Evolutionary conservation across 192 early-diverging fungal species (phyloP), one percentile per base, ranked within the genome.

Genomic region (Lunasporangiospora selenospora): DNA sequence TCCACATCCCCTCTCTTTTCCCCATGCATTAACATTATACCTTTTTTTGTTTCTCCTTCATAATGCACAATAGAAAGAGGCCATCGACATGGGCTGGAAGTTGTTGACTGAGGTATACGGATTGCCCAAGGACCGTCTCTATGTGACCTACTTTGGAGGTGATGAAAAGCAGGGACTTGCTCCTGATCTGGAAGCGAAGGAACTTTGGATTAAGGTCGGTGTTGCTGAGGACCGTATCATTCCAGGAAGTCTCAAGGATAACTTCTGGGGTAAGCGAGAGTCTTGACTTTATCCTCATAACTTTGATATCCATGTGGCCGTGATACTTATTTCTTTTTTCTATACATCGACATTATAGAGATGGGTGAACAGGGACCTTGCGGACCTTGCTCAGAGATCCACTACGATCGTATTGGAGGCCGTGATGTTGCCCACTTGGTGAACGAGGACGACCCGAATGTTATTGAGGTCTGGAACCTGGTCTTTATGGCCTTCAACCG

Each of bases 401-500:
- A 99, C 76, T 99, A 88, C 64, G 97, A 99, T 81, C 90, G 95
- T 37, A 99, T 95, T 73, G 97, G 97, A 38, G 89, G 89, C 23
- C 94, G 97, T 53, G 85, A 97, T 75, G 95, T 93, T 18, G 67
- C 92, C 16, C 75, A 86, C 50, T 81, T 97, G 40, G 97, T 99
- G 50, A 99, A 99, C 79, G 76, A 90, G 87, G 97, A 99, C 76
- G 95, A 99, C 82, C 97, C 97, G 33, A 90, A 95, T 62, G 95
- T 99, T 12, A 79, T 99, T 36, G 97, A 99, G 81, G 96, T 99
- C 76, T 99, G 97, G 97, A 99, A 99, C 79, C 76, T 99, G 16
- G 97, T 99, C 62, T 99, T 99, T 55, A 99, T 99, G 86, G 90
- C 98, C 77, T 99, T 93, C 86, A 97, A 99, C 86, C 94, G 97